Percentiles rank a stretch among this genome's conserved stretches.
phyloP scores from a whole-genome alignment of 1,284 basidiomycete species.

The Anthracocystis setariae region DNA sequence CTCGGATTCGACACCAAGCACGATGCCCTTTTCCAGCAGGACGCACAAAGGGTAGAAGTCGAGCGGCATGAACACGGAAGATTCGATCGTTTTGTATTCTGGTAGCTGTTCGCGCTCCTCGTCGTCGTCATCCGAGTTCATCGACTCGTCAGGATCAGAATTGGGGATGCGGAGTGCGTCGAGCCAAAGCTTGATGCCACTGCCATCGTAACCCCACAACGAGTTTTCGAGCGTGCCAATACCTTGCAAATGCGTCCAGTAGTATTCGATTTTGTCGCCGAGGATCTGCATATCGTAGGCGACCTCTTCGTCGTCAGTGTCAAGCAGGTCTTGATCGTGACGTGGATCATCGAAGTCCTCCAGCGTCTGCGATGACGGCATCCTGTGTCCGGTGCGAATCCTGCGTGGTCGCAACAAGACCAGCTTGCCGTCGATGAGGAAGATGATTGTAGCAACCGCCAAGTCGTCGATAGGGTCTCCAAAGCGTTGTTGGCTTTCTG shows the following conservation, averaged over 20 bases:
- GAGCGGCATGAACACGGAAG: constrained; percentile 87
- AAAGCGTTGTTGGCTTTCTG: constrained; percentile 87
- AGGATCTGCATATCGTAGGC: constrained; percentile 98
- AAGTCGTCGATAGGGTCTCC: constrained; percentile 95
- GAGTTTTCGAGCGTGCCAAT: constrained; percentile 94
- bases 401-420: constrained; percentile 76
- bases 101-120: constrained; percentile 59
- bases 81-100: constrained; percentile 78
- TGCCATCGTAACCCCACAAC: constrained; percentile 95
- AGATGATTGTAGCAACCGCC: constrained; percentile 91
- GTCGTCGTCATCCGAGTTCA: constrained; percentile 34
- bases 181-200: constrained; percentile 88
- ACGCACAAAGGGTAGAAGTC: constrained; percentile 97
- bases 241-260: constrained; percentile 95
- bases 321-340: constrained; percentile 10
- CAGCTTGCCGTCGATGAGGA: constrained; percentile 93
- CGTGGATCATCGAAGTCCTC: constrained; percentile 26
- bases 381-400: constrained; percentile 19
- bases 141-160: constrained; percentile 21
- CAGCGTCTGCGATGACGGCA: constrained; percentile 6
- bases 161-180: constrained; percentile 85
- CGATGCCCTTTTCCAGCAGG: constrained; percentile 97
- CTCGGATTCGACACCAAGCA: constrained; percentile 94
- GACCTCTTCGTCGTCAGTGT: constrained; percentile 81
- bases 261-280: constrained; percentile 93